phyloP scores from a whole-genome alignment of 23 red algal genomes.

The Gracilaria gracilis region DNA sequence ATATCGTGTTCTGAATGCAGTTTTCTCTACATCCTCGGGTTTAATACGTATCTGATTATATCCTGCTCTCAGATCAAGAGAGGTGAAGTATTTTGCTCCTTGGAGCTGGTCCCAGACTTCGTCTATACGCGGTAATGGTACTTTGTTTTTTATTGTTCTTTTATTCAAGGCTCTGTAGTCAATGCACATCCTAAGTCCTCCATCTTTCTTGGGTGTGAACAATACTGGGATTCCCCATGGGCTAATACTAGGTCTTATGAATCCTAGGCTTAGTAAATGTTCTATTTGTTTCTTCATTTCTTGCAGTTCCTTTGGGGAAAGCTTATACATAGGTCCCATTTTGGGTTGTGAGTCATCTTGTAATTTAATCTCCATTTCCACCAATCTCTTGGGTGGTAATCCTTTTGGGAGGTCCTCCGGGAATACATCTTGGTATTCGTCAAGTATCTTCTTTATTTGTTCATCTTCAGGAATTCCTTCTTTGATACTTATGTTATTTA shows the following conservation, averaged over 20 bases:
- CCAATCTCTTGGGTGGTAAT: not conserved
- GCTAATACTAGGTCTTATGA: slow-evolving; percentile 38
- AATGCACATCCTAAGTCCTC: slow-evolving; percentile 30
- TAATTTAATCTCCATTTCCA: slow-evolving; percentile 54
- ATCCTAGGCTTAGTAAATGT: not conserved
- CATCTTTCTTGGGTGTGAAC: slow-evolving; percentile 27
- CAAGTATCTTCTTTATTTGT: too few relatives aligned
- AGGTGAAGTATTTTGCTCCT: slow-evolving; percentile 49
- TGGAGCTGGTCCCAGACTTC: slow-evolving; percentile 49
- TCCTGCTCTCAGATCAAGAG: slow-evolving; percentile 42
- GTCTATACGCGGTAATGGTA: slow-evolving; percentile 48
- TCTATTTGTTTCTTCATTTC: slow-evolving; percentile 40
- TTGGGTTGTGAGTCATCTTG: not conserved
- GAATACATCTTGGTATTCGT: too few relatives aligned
- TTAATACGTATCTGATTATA: slow-evolving; percentile 47
- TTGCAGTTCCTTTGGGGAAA: not conserved
- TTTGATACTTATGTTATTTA: too few relatives aligned
- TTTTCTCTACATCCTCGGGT: slow-evolving; percentile 27
- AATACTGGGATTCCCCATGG: slow-evolving; percentile 44
- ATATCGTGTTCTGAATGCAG: slow-evolving; percentile 55
- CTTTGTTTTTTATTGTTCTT: slow-evolving; percentile 37
- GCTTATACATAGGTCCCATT: slow-evolving; percentile 30
- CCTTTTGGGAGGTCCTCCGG: not conserved
- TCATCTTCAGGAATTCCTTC: too few relatives aligned
- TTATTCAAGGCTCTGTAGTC: slow-evolving; percentile 56